A percentile compares a stretch with the other conserved stretches of the same genome.
Conservation (phyloP, 108 stramenopile genomes). For the Stephanodiscus minutulus region DNA sequence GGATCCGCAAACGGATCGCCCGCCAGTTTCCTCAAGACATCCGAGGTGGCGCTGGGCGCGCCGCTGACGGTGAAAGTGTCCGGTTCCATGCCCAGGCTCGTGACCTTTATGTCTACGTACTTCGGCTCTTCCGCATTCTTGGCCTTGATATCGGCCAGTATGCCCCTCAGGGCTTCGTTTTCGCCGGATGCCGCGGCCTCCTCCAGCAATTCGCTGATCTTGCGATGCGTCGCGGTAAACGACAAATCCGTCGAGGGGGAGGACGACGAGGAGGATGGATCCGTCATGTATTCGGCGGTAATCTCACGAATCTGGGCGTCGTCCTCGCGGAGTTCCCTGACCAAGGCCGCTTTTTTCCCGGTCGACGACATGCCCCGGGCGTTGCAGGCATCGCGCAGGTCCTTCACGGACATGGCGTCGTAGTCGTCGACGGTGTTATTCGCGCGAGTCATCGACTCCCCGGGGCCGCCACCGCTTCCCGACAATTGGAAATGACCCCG, state of each 20-base stretch:
- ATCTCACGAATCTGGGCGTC: constrained; percentile 51
- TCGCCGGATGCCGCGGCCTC: constrained; percentile 48
- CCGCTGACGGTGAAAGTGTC: constrained; percentile 84
- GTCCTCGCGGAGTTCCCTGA: constrained; percentile 62
- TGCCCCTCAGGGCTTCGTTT: constrained; percentile 53
- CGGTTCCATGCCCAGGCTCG: constrained; percentile 82
- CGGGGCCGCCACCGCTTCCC: constrained; percentile 12
- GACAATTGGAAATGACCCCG: constrained; percentile 65
- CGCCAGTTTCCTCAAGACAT: constrained; percentile 83
- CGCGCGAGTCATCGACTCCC: background rate
- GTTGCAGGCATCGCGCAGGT: constrained; percentile 63
- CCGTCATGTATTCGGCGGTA: constrained; percentile 25
- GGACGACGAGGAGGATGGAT: background rate
- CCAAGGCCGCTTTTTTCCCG: constrained; percentile 60
- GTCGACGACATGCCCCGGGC: constrained; percentile 46
- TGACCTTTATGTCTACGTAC: constrained; percentile 82
- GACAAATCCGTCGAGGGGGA: constrained; percentile 33
- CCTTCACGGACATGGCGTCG: constrained; percentile 74
- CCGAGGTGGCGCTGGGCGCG: constrained; percentile 88
- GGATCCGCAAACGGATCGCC: constrained; percentile 87
- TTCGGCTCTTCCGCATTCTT: constrained; percentile 69
- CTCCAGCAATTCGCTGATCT: constrained; percentile 64
- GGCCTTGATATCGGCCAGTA: constrained; percentile 54
- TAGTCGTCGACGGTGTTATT: constrained; percentile 57
- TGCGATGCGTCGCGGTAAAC: constrained; percentile 32